phyloP scores from a whole-genome alignment of 345 rosid genomes.

The Sisymbrium altissimum region DNA sequence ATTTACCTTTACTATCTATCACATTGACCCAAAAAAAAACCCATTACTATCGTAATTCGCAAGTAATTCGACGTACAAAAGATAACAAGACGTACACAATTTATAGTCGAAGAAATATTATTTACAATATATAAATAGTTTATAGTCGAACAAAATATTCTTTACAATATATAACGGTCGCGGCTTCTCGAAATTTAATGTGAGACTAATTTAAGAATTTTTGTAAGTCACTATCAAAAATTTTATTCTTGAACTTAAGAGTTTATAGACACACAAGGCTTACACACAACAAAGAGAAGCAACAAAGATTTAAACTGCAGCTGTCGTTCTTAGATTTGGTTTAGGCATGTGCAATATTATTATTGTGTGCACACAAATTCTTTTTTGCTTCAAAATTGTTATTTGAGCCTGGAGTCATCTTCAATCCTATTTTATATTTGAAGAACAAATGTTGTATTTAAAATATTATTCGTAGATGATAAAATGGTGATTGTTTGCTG shows the following conservation, averaged over 20 bases:
- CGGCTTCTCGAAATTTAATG: not conserved
- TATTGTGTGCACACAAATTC: slow-evolving; percentile 13
- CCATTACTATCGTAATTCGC: too few relatives aligned
- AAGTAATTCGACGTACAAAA: not conserved
- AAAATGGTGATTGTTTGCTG: slow-evolving; percentile 37
- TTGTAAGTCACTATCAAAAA: slow-evolving; percentile 8
- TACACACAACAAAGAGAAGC: slow-evolving; percentile 25
- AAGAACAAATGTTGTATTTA: not conserved
- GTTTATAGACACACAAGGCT: not conserved
- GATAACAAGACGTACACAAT: not conserved
- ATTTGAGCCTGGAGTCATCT: slow-evolving; percentile 18
- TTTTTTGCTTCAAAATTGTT: not conserved
- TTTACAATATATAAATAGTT: not conserved
- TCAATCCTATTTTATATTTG: not conserved
- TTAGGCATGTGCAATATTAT: slow-evolving; percentile 18
- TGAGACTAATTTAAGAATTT: not conserved
- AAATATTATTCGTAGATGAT: not conserved
- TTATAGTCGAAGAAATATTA: not conserved
- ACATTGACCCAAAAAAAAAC: too few relatives aligned
- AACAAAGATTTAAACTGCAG: slow-evolving; percentile 7
- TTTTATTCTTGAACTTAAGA: not conserved
- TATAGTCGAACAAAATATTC: too few relatives aligned
- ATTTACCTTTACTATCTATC: not conserved
- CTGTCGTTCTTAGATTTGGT: slow-evolving; percentile 24
- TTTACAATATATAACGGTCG: not conserved